Evolutionary conservation across 2,329 filamentous ascomycete species (phyloP), one percentile per base, ranked within the genome.

Genomic region (Pyrenochaeta sp.): DNA sequence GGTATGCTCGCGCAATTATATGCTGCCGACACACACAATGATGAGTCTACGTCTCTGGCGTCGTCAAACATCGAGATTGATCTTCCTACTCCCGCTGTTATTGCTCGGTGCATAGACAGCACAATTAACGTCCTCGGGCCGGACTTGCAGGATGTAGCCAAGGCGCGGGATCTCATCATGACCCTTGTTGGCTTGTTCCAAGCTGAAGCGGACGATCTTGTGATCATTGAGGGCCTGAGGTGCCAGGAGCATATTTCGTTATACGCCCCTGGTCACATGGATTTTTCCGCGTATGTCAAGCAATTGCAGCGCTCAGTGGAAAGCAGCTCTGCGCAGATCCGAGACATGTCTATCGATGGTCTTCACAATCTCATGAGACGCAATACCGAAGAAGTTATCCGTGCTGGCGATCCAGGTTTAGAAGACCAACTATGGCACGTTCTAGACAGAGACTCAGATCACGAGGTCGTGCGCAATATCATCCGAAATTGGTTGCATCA

Each of bases 1-100:
- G 94, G 93, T 3, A 95, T 99, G 86, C 80, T 97, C 14, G 91
- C 91, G 14, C 93, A 96, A 63, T 79, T 97, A 1, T 99, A 96
- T 69, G 87, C 92, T 23, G 87, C 88, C 0, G 94, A 99, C 64
- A 90, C 89, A 0, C 94, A 99, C 67, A 93, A 96, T 65, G 79
- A 89, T 18, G 92, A 97, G 66, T 85, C 90, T 15, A 78, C 84
- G 3, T 89, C 89, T 1, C 78, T 89, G 27, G 86, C 90, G 6
- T 91, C 89, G 1, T 96, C 94, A 62, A 97, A 96, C 65, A 81
- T 96, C 23, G 92, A 96, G 71, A 79, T 95, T 59, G 90, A 94
- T 42, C 79, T 92, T 17, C 86, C 90, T 5, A 93, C 93, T 0
- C 84, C 88, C 1, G 86, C 90, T 14, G 88, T 91, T 1, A 86